A percentile compares a stretch with the other conserved stretches of the same genome.
Conservation (phyloP, 306 rosid genomes). For the Gillenia trifoliata region DNA sequence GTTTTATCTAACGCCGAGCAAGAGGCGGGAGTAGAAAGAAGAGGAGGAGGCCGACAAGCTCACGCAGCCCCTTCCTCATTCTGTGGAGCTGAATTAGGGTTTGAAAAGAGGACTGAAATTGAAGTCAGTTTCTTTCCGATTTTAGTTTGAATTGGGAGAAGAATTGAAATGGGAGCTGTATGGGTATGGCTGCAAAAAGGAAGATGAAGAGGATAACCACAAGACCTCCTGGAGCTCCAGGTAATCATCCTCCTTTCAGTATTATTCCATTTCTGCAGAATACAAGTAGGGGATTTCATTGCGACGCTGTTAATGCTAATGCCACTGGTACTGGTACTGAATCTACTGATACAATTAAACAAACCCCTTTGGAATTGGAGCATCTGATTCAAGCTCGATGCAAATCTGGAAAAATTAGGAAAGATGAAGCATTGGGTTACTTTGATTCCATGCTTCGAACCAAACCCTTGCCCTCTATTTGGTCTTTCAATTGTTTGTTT, state of each 20-base stretch:
- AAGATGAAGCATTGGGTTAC: constrained; percentile 1
- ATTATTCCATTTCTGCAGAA: neutral
- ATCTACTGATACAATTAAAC: no score
- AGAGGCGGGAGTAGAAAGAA: no score
- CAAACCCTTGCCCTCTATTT: constrained; percentile 3
- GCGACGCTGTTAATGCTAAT: neutral
- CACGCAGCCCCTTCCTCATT: no score
- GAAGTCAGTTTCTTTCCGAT: no score
- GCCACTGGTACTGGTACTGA: no score
- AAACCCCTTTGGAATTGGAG: neutral
- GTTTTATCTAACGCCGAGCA: no score
- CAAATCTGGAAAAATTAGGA: neutral
- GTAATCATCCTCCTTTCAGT: neutral
- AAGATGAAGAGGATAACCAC: neutral
- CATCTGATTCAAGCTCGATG: neutral
- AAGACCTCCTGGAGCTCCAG: neutral
- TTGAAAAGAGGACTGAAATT: no score
- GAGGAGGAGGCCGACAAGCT: no score
- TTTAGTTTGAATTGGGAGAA: no score
- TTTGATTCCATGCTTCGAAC: neutral
- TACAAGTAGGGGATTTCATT: neutral
- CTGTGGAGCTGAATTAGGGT: no score
- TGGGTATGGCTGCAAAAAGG: no score
- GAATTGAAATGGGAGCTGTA: no score
- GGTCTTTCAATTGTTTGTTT: neutral